Conservation (phyloP, 768 basidiomycete species). For the Cantharellus anzutake region DNA sequence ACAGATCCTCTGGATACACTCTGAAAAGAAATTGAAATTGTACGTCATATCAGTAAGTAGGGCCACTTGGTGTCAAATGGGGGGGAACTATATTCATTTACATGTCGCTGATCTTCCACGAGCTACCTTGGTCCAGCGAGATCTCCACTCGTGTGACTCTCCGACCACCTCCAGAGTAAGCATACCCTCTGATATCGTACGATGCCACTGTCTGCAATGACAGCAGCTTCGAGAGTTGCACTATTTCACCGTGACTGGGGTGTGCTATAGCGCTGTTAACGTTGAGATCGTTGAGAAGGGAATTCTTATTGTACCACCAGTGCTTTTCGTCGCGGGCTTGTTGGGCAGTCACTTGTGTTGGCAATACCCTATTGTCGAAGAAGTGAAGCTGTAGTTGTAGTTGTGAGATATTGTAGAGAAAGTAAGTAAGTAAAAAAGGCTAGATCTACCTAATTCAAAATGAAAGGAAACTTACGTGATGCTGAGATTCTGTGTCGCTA, state of each 20-base stretch:
- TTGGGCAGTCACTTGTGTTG: conserved; percentile 31
- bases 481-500: conserved; percentile 30
- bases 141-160: conserved; percentile 39
- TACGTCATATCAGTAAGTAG: too few species aligned
- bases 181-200: conserved; percentile 35
- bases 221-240: background rate
- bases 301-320: conserved; percentile 39
- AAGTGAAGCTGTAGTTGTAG: conserved; percentile 2
- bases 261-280: conserved; percentile 37
- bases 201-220: background rate
- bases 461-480: conserved; percentile 22
- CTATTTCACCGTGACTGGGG: conserved; percentile 34
- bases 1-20: background rate
- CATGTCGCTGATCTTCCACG: conserved; percentile 29
- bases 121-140: conserved; percentile 31
- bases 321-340: conserved; percentile 29
- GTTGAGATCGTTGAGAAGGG: conserved; percentile 30
- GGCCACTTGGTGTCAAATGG: background rate
- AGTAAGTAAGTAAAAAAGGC: background rate
- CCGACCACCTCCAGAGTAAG: conserved; percentile 41
- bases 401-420: background rate
- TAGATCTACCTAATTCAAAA: background rate
- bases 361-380: conserved; percentile 44
- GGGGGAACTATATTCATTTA: background rate
- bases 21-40: background rate